Base-by-base conservation (phyloP, 139 green algal genomes). In the Coelastrella sp. region DNA sequence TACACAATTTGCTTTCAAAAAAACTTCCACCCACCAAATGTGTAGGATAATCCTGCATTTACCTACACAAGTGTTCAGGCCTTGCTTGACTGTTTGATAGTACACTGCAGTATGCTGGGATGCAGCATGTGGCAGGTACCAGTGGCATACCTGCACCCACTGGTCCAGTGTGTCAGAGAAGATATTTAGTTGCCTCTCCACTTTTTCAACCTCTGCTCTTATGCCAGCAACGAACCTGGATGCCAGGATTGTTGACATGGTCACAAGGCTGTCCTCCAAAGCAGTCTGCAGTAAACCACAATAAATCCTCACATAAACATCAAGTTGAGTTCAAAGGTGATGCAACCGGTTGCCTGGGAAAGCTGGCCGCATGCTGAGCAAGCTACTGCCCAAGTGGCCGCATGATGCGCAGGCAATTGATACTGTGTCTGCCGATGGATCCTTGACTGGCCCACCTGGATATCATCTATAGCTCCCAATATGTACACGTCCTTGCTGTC, bases 401-500 rank as follows among this genome's bases (percentile, higher is more conserved):
- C 35, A 49, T 49, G 1, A 49, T 49, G 35, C 35, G 35, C 35
- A 49, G 35, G 35, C 3, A 49, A 49, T 3, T 49, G 35, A 5
- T 49, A 5, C 35, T 49, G 3, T 49, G 35, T 49, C 35, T 49
- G 35, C 35, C 3, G 35, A 49, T 49, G 35, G 1, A 3, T 49
- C 35, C 35, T 49, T 70, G 63, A 70, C 11, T 24, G 17, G 11
- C 84, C 49, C 79, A 93, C 93, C 93, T 94, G 95, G 25, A 98
- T 94, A 17, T 98, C 96, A 80, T 98, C 96, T 17, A 98, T 92
- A 20, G 87, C 92, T 6, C 95, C 95, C 90, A 98, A 91, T 74
- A 98, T 97, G 91, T 96, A 97, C 74, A 95, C 92, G 88, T 98
- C 96, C 93, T 98, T 98, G 78, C 88, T 90, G 83, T 98, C 96